These are phyloP conservation scores for Breviolum minutum DNA, from an alignment of 73 alveolate species.

Conservation along the genomic window DNA sequence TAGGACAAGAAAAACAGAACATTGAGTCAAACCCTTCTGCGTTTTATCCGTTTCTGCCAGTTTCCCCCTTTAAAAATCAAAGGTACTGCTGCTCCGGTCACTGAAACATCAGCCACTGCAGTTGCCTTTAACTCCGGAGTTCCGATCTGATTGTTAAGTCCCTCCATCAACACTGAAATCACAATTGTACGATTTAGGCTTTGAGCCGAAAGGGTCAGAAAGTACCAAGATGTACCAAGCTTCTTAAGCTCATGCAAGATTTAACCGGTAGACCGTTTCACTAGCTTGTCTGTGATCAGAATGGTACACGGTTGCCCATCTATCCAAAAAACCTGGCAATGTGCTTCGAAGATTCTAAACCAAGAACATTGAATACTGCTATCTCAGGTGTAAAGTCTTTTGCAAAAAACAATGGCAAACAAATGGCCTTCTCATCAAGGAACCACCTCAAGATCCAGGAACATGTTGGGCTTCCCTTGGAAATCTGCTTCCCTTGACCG, in stretches of 20 bases:
- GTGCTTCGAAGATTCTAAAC: too few relatives aligned
- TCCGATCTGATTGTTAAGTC: constrained; percentile 4
- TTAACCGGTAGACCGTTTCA: not conserved
- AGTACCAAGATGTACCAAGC: not conserved
- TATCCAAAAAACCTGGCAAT: too few relatives aligned
- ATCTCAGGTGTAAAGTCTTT: not conserved
- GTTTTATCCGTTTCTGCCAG: too few relatives aligned
- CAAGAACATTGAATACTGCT: too few relatives aligned
- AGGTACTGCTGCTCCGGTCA: constrained; percentile 45
- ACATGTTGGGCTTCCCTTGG: not conserved
- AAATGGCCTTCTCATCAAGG: constrained; percentile 25
- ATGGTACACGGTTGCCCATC: too few relatives aligned
- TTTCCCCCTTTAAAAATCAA: too few relatives aligned
- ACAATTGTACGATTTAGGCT: not conserved
- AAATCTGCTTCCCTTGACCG: not conserved
- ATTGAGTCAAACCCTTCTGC: too few relatives aligned
- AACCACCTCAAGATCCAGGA: constrained; percentile 42
- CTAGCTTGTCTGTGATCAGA: too few relatives aligned
- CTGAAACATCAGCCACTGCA: constrained; percentile 77
- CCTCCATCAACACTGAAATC: constrained; percentile 73
- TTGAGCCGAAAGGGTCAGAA: not conserved
- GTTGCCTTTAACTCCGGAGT: constrained; percentile 34
- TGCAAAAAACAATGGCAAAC: not conserved
- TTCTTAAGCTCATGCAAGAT: not conserved
- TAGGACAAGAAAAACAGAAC: too few relatives aligned